Evolutionary conservation across 192 early-diverging fungal genomes (phyloP).

Genomic region (Umbelopsis sp.): DNA sequence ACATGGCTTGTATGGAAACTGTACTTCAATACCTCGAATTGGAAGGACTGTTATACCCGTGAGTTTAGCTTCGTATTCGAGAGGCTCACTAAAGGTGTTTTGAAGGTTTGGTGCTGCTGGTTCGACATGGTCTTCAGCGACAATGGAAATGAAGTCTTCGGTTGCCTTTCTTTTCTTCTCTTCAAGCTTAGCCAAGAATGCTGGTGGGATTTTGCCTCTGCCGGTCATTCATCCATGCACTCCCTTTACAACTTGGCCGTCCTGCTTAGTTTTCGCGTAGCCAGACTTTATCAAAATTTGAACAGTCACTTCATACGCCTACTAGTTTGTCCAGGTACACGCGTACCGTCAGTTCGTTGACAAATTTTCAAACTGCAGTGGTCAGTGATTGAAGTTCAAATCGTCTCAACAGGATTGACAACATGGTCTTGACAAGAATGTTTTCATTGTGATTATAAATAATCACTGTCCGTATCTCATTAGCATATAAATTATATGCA

Average conservation of each 20-base stretch:
- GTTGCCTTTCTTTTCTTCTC: conserved; percentile 1
- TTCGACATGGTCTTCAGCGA: neutral
- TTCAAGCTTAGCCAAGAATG: conserved; percentile 1
- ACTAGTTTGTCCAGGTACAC: neutral
- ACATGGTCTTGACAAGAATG: too few relatives aligned
- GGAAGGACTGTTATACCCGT: neutral
- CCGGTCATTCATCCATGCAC: conserved; percentile 6
- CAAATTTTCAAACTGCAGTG: too few relatives aligned
- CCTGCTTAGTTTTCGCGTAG: neutral
- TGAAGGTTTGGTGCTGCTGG: too few relatives aligned
- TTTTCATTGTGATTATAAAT: too few relatives aligned
- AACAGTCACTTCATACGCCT: neutral
- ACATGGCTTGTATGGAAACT: conserved; percentile 28
- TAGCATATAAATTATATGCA: too few relatives aligned
- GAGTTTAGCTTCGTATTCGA: neutral
- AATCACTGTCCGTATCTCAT: too few relatives aligned
- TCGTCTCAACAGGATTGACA: too few relatives aligned
- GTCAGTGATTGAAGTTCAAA: too few relatives aligned
- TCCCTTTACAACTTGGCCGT: neutral
- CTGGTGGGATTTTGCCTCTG: conserved; percentile 5
- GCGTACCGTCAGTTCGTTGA: too few relatives aligned
- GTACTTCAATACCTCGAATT: conserved; percentile 18
- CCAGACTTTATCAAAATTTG: neutral
- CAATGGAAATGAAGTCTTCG: neutral
- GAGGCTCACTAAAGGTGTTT: neutral